Conservation (phyloP, 2,329 filamentous ascomycete genomes). For the Coniochaeta prunicola region DNA sequence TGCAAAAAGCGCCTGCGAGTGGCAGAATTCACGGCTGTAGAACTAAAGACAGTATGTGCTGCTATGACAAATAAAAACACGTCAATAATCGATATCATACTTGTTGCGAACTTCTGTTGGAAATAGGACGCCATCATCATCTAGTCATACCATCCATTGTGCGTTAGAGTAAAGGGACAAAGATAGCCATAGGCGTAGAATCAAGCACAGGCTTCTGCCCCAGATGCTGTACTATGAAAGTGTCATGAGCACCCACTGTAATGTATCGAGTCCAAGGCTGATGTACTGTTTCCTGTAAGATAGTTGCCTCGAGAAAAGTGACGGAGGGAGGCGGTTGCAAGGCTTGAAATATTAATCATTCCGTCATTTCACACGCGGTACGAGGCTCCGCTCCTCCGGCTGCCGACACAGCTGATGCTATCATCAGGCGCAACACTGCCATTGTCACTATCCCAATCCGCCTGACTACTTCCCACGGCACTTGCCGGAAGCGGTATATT, state of each 20-base stretch:
- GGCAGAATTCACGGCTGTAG: no score
- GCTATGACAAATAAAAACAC: no score
- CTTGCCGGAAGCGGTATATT: slow-evolving; percentile 33
- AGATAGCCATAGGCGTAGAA: no score
- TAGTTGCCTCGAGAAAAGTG: neutral
- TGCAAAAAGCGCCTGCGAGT: no score
- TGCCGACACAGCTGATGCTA: slow-evolving; percentile 55
- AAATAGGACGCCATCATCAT: neutral
- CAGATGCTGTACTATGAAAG: no score
- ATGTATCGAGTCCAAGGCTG: neutral
- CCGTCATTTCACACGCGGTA: slow-evolving; percentile 10
- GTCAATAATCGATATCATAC: no score
- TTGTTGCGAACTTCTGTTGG: no score
- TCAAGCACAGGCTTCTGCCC: no score
- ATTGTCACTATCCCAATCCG: slow-evolving; percentile 38
- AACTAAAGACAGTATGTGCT: no score
- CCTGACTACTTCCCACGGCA: slow-evolving; percentile 30
- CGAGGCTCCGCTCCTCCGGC: slow-evolving; percentile 21
- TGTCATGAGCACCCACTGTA: neutral
- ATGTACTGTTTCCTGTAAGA: neutral
- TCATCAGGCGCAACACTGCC: slow-evolving; percentile 52
- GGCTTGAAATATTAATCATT: neutral
- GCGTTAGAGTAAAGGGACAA: no score
- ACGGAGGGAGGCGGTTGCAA: neutral
- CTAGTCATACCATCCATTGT: neutral